Evolutionary conservation across 257 asterid genomes (phyloP).

Genomic region (Nicotiana knightiana): DNA sequence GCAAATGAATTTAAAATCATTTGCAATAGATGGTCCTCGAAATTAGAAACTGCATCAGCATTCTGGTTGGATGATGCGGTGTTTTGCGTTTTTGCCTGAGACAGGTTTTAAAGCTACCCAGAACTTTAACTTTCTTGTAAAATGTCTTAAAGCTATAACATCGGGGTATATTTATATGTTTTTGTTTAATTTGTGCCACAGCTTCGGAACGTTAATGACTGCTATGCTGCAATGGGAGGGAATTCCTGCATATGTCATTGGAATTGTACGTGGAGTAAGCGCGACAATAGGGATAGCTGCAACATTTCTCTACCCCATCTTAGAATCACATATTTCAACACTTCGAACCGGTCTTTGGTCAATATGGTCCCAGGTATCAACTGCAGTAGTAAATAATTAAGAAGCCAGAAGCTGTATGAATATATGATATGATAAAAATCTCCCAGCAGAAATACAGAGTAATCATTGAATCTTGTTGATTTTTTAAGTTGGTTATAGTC

Average conservation of each 20-base stretch:
- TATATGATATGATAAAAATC: neutral
- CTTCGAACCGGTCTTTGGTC: constrained; percentile 88
- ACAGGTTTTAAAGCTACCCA: neutral
- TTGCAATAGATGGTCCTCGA: neutral
- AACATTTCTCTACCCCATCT: constrained; percentile 62
- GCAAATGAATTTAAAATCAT: neutral
- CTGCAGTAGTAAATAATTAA: neutral
- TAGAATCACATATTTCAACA: constrained; percentile 56
- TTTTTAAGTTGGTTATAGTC: neutral
- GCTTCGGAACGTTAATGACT: constrained; percentile 94
- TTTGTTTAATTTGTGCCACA: constrained; percentile 14
- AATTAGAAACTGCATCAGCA: neutral
- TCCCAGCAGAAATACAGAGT: neutral
- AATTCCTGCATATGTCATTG: constrained; percentile 73
- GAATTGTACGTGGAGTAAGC: constrained; percentile 76
- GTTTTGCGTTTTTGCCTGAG: neutral
- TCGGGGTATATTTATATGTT: neutral
- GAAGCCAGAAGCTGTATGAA: neutral
- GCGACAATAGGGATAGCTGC: constrained; percentile 81
- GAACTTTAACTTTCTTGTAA: neutral
- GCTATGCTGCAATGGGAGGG: constrained; percentile 92
- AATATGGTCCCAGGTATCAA: constrained; percentile 80
- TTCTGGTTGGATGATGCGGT: neutral
- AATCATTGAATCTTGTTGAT: neutral
- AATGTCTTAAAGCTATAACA: neutral